Evolutionary conservation across 345 rosid species (phyloP).

Genomic region (Anacardium occidentale): DNA sequence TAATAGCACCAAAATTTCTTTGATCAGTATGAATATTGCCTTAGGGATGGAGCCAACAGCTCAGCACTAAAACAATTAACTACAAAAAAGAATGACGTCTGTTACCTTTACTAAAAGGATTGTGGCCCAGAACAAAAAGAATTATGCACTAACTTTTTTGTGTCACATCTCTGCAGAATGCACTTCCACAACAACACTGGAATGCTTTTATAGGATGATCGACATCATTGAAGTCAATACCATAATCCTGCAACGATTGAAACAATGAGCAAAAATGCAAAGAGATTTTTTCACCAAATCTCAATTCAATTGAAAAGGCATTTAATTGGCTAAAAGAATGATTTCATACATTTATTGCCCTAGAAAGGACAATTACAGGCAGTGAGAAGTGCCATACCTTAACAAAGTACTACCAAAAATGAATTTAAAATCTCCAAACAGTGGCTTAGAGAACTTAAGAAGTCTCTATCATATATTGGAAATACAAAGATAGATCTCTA

Average conservation of each 20-base stretch:
- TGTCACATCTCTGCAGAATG: constrained; percentile 53
- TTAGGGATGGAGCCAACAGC: background rate
- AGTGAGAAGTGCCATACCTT: background rate
- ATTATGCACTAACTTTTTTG: constrained; percentile 2
- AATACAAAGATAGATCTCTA: background rate
- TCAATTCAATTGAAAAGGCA: background rate
- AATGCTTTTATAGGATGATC: constrained; percentile 82
- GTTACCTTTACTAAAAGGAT: background rate
- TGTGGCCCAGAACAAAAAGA: background rate
- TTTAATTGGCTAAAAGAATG: background rate
- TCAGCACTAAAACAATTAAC: background rate
- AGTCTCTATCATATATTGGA: background rate
- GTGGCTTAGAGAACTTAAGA: background rate
- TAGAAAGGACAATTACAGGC: background rate
- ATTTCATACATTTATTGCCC: background rate
- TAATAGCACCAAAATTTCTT: too few relatives aligned
- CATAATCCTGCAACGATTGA: constrained; percentile 59
- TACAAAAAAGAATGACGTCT: background rate
- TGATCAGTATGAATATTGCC: background rate
- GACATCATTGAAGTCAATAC: constrained; percentile 65
- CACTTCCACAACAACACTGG: constrained; percentile 65
- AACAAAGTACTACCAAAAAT: background rate
- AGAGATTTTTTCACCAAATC: constrained; percentile 1
- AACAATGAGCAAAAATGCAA: constrained; percentile 21
- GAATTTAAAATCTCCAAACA: background rate